Evolutionary conservation across 2,329 filamentous ascomycete species (phyloP).

Genomic region (Microascus cirrosus): DNA sequence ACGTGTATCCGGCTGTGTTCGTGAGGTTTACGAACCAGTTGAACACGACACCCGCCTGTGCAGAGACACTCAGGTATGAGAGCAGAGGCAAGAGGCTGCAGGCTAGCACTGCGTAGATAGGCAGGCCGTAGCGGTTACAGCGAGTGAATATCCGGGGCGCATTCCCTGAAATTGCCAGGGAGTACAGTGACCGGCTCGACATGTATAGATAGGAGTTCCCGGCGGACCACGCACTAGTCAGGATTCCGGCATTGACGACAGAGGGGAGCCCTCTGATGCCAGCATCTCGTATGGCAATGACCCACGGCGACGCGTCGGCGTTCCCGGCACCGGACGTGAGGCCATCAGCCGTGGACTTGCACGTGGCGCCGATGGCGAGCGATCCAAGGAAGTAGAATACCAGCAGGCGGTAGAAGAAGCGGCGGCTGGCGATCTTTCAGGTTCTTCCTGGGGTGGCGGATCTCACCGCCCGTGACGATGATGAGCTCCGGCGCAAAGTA

Average conservation of each 20-base stretch:
- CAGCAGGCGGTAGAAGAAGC: slow-evolving; percentile 24
- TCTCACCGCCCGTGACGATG: slow-evolving; percentile 23
- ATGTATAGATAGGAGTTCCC: slow-evolving; percentile 46
- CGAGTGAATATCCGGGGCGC: slow-evolving; percentile 25
- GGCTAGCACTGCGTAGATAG: slow-evolving; percentile 27
- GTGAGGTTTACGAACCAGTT: slow-evolving; percentile 38
- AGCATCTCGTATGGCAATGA: slow-evolving; percentile 39
- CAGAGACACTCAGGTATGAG: slow-evolving; percentile 47
- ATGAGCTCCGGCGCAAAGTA: slow-evolving; percentile 19
- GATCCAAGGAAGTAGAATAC: slow-evolving; percentile 18
- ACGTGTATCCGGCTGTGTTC: slow-evolving; percentile 8
- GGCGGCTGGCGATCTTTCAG: slow-evolving; percentile 19
- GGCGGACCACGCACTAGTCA: slow-evolving; percentile 47
- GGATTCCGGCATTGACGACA: slow-evolving; percentile 49
- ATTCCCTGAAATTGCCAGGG: slow-evolving; percentile 28
- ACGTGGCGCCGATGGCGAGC: no score
- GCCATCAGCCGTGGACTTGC: no score
- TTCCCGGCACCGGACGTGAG: neutral
- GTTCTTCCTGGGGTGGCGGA: slow-evolving; percentile 21
- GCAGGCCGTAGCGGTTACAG: slow-evolving; percentile 21
- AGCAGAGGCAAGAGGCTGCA: slow-evolving; percentile 50
- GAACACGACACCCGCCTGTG: slow-evolving; percentile 43
- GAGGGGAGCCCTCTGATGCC: slow-evolving; percentile 35
- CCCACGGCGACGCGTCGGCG: slow-evolving; percentile 40
- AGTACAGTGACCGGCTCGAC: slow-evolving; percentile 34